Evolutionary conservation across 2,329 filamentous ascomycete species (phyloP), one percentile per base, ranked within the genome.

Genomic region (Scytalidium lignicola): DNA sequence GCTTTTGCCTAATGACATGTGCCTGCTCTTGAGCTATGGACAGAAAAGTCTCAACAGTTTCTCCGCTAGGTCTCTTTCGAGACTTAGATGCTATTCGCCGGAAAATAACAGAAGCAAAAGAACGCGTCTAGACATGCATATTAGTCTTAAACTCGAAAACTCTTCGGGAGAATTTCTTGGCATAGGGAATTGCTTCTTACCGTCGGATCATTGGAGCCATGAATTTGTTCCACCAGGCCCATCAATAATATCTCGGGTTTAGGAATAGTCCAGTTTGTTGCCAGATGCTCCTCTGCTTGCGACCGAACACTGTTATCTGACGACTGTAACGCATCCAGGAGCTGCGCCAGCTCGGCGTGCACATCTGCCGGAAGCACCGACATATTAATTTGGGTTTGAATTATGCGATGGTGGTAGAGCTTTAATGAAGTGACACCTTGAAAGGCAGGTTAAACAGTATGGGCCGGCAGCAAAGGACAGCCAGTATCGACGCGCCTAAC

Each of bases 61-160:
- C 83, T 55, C 82, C 83, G 20, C 81, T 78, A 3, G 79, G 76
- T 55, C 82, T 80, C 74, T 96, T 96, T 60, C 86, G 82, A 43
- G 87, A 86, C 70, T 95, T 96, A 51, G 88, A 91, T 43, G 93
- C 83, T 71, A 97, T 95, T 65, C 91, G 85, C 62, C 93, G 85
- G 72, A 99, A 97, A 56, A 99, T 85, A 42, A 99, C 90, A 48
- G 93, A 88, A 47, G 90, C 84, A 67, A 96, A 99, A 15, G 91
- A 89, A 62, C 93, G 88, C 52, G 85, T 86, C 91, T 96, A 63
- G n/a, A 18, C 39, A 48, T 47, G 45, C 49, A 51, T 46, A 57
- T 59, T 45, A 58, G 52, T 32, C n/a, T n/a, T n/a, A n/a, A n/a
- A n/a, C n/a, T n/a, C n/a, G n/a, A n/a, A n/a, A n/a, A n/a, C n/a